phyloP scores from a whole-genome alignment of 345 rosid genomes.

The Eucalyptus dawsonii region DNA sequence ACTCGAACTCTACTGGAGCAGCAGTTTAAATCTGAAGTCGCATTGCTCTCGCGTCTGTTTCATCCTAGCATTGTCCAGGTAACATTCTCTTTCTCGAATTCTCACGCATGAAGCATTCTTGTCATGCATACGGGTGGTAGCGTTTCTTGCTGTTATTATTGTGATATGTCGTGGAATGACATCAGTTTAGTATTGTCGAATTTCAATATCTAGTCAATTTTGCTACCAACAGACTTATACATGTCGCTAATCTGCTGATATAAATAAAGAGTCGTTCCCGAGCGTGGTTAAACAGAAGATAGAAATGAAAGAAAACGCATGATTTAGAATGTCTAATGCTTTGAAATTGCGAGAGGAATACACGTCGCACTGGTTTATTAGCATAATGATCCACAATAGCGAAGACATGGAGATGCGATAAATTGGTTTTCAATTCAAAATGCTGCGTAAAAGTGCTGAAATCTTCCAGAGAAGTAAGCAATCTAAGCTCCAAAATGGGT shows the following conservation, averaged over 20 bases:
- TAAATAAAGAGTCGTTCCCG: not conserved
- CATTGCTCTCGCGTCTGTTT: constrained; percentile 84
- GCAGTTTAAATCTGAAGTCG: constrained; percentile 94
- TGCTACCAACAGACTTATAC: not conserved
- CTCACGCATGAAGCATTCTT: not conserved
- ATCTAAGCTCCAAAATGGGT: not conserved
- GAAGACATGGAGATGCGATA: not conserved
- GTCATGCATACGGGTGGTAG: not conserved
- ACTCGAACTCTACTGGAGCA: constrained; percentile 76
- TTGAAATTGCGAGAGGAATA: not conserved
- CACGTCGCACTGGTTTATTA: not conserved
- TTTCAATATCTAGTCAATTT: not conserved
- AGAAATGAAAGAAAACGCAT: not conserved
- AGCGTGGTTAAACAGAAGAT: not conserved
- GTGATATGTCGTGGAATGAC: not conserved
- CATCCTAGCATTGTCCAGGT: constrained; percentile 45
- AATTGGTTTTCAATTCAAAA: not conserved
- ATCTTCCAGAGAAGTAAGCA: not conserved
- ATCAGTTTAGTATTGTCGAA: not conserved
- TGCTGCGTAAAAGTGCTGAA: not conserved
- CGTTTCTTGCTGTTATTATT: not conserved
- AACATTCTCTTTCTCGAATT: not conserved
- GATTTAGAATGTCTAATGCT: not conserved
- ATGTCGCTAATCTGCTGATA: not conserved
- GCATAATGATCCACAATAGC: not conserved